Evolutionary conservation across 1,139 yeast species (phyloP).

Genomic region (Suhomyces maxii): DNA sequence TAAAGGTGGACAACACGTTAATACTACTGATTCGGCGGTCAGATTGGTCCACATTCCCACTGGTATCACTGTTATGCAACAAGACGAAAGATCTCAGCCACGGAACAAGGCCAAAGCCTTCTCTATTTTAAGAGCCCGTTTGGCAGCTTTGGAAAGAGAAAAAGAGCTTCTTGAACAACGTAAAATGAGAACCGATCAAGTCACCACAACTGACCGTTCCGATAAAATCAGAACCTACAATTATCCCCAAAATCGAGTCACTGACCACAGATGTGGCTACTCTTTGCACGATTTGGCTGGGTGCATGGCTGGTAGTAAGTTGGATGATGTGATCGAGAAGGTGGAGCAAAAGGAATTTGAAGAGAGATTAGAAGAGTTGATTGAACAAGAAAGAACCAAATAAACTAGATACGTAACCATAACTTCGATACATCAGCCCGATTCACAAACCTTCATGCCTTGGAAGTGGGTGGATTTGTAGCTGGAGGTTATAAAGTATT

Average conservation of each 20-base stretch:
- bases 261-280: slow-evolving; percentile 88
- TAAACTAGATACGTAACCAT: too few species aligned
- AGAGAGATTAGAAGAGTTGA: slow-evolving; percentile 21
- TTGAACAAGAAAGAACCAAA: slow-evolving; percentile 10
- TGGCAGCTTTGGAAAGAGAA: slow-evolving; percentile 77
- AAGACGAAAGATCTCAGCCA: slow-evolving; percentile 95
- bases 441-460: too few species aligned
- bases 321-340: slow-evolving; percentile 49
- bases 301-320: slow-evolving; percentile 67
- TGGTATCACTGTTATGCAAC: slow-evolving; percentile 86
- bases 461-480: too few species aligned
- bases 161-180: slow-evolving; percentile 67
- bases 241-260: slow-evolving; percentile 86
- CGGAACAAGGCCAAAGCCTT: slow-evolving; percentile 94
- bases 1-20: slow-evolving; percentile 98
- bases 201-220: slow-evolving; percentile 82
- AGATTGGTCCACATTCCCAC: slow-evolving; percentile 90
- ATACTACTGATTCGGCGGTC: slow-evolving; percentile 97
- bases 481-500: too few species aligned
- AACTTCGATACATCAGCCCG: too few species aligned
- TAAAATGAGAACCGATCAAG: slow-evolving; percentile 75
- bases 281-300: slow-evolving; percentile 80
- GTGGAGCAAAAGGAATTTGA: slow-evolving; percentile 26
- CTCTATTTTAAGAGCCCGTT: slow-evolving; percentile 72
- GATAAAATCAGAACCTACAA: slow-evolving; percentile 95